phyloP scores from a whole-genome alignment of 139 green algal species.

The Volvox africanus region DNA sequence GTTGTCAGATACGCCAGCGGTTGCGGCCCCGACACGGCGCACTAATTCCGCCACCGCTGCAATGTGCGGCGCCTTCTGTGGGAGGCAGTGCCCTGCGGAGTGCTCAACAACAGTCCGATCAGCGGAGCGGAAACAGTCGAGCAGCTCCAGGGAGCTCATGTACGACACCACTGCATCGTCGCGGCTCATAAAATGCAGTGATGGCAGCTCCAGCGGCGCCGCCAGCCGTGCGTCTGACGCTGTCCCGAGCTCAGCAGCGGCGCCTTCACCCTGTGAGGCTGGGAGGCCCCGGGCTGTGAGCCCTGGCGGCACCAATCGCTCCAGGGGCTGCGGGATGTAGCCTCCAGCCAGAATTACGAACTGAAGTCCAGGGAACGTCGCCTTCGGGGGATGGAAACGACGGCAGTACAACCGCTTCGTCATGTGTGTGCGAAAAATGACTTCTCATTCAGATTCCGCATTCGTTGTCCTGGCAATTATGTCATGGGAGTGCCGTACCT shows the following conservation, averaged over 20 bases:
- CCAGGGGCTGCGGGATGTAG: constrained; percentile 62
- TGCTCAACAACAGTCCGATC: constrained; percentile 50
- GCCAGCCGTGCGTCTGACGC: not conserved
- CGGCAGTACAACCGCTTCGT: too few relatives aligned
- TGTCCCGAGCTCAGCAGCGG: not conserved
- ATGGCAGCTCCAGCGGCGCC: constrained; percentile 45
- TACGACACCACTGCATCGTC: constrained; percentile 53
- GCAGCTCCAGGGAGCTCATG: constrained; percentile 40
- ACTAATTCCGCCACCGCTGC: constrained; percentile 32
- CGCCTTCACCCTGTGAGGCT: not conserved
- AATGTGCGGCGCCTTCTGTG: constrained; percentile 52
- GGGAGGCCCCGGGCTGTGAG: not conserved
- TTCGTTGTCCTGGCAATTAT: too few relatives aligned
- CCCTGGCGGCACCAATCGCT: constrained; percentile 22
- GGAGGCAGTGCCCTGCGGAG: constrained; percentile 59
- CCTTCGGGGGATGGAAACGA: not conserved
- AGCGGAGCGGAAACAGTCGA: constrained; percentile 34
- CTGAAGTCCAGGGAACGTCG: constrained; percentile 38
- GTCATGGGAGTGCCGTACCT: too few relatives aligned
- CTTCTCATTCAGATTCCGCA: too few relatives aligned
- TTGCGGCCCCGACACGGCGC: not conserved
- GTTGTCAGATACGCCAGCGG: not conserved
- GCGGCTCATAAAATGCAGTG: constrained; percentile 59
- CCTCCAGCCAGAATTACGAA: constrained; percentile 61
- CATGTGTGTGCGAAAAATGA: too few relatives aligned